These are phyloP conservation scores for Rutstroemia sydowiana DNA, from an alignment of 2,329 filamentous ascomycete genomes.

Conservation along the genomic window DNA sequence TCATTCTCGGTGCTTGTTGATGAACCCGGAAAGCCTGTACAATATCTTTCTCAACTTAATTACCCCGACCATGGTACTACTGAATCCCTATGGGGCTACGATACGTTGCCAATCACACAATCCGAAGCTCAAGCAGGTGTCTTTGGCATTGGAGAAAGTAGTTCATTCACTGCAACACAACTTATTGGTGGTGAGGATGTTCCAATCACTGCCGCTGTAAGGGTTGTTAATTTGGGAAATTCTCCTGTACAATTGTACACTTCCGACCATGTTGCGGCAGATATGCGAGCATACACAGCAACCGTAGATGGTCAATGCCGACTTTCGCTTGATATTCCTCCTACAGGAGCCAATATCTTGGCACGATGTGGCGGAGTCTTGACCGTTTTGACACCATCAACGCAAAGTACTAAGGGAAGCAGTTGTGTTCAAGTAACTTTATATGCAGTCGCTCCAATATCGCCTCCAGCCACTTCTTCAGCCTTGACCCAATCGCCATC, in stretches of 20 bases:
- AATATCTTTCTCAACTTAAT: slow-evolving; percentile 11
- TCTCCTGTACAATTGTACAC: slow-evolving; percentile 15
- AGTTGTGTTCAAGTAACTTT: slow-evolving; percentile 6
- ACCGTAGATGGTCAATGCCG: slow-evolving; percentile 7
- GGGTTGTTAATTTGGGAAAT: slow-evolving; percentile 10
- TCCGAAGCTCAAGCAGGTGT: slow-evolving; percentile 3
- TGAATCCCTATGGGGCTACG: slow-evolving; percentile 9
- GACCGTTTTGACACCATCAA: slow-evolving; percentile 11
- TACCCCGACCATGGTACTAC: slow-evolving; percentile 4
- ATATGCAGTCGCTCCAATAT: slow-evolving; percentile 7
- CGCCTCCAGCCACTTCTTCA: not conserved
- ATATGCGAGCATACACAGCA: slow-evolving; percentile 10
- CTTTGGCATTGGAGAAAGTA: slow-evolving; percentile 3
- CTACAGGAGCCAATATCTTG: slow-evolving; percentile 6
- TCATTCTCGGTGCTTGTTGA: slow-evolving; percentile 11
- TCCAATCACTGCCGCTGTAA: slow-evolving; percentile 9
- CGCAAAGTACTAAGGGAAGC: slow-evolving; percentile 7
- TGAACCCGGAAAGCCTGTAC: slow-evolving; percentile 9
- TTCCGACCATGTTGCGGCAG: slow-evolving; percentile 4
- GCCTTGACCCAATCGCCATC: not conserved
- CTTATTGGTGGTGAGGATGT: slow-evolving; percentile 1
- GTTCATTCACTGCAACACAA: not conserved
- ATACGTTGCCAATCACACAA: slow-evolving; percentile 9
- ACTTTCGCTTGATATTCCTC: slow-evolving; percentile 5
- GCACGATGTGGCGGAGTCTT: slow-evolving; percentile 12